These are phyloP conservation scores for Vigna hirtella DNA, from an alignment of 306 rosid species.

Conservation along the genomic window DNA sequence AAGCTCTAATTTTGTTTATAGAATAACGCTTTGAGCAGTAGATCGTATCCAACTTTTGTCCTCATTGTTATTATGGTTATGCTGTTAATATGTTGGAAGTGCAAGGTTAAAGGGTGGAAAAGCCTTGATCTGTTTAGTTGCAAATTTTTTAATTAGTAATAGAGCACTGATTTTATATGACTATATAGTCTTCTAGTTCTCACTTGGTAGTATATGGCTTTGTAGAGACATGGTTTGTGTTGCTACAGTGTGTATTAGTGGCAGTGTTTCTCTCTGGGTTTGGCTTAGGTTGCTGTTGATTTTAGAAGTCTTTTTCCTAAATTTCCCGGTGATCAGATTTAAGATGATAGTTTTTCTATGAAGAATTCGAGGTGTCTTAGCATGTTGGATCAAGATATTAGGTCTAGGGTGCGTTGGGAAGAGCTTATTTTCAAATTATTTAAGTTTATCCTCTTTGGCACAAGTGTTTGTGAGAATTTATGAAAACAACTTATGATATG, in stretches of 20 bases:
- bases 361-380: slow-evolving; percentile 13
- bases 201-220: background rate
- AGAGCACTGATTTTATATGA: background rate
- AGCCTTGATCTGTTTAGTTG: slow-evolving; percentile 11
- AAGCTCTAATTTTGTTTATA: background rate
- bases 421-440: background rate
- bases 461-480: background rate
- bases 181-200: background rate
- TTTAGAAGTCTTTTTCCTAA: slow-evolving; percentile 19
- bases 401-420: background rate
- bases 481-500: background rate
- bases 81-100: background rate
- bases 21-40: background rate
- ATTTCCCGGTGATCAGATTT: slow-evolving; percentile 15
- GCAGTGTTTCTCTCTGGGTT: background rate
- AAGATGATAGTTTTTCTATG: slow-evolving; percentile 10
- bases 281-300: slow-evolving; percentile 4
- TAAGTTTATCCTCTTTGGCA: background rate
- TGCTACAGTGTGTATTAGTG: background rate
- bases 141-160: background rate
- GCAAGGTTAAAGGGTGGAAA: background rate
- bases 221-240: slow-evolving; percentile 12
- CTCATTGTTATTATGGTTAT: background rate
- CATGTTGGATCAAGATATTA: slow-evolving; percentile 25
- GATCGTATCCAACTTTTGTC: background rate